Conservation (phyloP, 768 basidiomycete species). For the Leccinum barrowsii region DNA sequence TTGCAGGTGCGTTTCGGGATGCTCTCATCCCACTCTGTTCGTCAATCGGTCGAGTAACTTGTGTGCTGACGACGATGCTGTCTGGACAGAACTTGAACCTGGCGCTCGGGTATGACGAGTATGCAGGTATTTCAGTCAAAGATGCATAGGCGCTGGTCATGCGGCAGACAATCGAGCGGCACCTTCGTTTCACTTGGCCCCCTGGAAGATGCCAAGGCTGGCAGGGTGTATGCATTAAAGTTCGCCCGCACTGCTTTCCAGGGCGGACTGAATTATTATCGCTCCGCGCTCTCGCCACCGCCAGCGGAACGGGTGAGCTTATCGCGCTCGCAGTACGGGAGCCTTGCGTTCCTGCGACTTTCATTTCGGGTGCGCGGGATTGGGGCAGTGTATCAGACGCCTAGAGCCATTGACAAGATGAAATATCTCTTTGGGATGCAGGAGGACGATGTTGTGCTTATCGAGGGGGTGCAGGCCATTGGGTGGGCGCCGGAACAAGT, state of each 20-base stretch:
- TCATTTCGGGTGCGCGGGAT: slow-evolving; percentile 51
- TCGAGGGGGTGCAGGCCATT: slow-evolving; percentile 55
- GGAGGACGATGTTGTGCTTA: slow-evolving; percentile 46
- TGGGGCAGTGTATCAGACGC: slow-evolving; percentile 59
- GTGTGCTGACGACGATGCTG: background rate
- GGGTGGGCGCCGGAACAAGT: slow-evolving; percentile 48
- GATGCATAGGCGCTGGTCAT: slow-evolving; percentile 29
- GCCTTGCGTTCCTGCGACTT: slow-evolving; percentile 54
- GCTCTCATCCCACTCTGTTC: background rate
- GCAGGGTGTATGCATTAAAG: slow-evolving; percentile 43
- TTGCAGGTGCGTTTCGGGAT: slow-evolving; percentile 65
- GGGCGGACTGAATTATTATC: slow-evolving; percentile 59
- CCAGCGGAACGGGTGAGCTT: slow-evolving; percentile 36
- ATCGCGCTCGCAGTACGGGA: slow-evolving; percentile 42
- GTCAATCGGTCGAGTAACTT: background rate
- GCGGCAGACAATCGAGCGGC: slow-evolving; percentile 43
- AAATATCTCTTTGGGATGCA: slow-evolving; percentile 29
- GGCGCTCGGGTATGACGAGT: slow-evolving; percentile 83
- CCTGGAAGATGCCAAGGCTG: slow-evolving; percentile 41
- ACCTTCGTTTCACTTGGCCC: slow-evolving; percentile 40
- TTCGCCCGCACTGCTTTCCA: slow-evolving; percentile 57
- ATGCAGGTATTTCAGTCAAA: slow-evolving; percentile 63
- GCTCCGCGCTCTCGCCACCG: slow-evolving; percentile 26
- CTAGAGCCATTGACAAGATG: slow-evolving; percentile 48
- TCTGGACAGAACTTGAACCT: slow-evolving; percentile 79